Percentiles rank a stretch among this genome's conserved stretches.
These are phyloP conservation scores for Alternaria conjuncta DNA, from an alignment of 2,329 filamentous ascomycete genomes.

Conservation along the genomic window DNA sequence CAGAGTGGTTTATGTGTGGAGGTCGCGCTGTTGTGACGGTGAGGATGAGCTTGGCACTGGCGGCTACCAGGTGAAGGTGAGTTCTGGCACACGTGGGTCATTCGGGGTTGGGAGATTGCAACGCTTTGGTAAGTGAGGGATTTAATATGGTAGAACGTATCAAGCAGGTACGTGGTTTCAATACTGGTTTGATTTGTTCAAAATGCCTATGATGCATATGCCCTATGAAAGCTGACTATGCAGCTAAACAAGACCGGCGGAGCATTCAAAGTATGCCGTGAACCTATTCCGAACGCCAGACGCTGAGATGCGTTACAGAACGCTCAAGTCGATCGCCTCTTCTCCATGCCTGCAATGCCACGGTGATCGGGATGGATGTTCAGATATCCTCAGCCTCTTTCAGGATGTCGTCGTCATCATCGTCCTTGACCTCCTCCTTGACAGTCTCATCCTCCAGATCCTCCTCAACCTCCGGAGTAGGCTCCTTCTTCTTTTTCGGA, in stretches of 20 bases:
- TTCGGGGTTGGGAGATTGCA: neutral
- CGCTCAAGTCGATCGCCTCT: neutral
- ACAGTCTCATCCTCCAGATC: neutral
- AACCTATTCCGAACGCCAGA: neutral
- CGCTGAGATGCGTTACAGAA: neutral
- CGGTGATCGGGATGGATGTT: neutral
- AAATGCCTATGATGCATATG: fast-evolving
- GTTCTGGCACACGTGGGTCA: neutral
- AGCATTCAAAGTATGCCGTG: neutral
- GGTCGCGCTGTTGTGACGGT: neutral
- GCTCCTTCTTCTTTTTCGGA: slow-evolving; percentile 1
- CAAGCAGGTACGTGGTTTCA: neutral
- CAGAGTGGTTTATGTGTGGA: neutral
- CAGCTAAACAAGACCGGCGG: neutral
- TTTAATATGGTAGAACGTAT: neutral
- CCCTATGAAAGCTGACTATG: too few species aligned
- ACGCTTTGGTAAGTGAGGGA: neutral
- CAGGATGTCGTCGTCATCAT: neutral
- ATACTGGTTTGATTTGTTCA: neutral
- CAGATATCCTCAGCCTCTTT: neutral
- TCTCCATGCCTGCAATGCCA: neutral
- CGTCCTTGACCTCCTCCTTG: slow-evolving; percentile 3
- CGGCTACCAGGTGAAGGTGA: neutral
- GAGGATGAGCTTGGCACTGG: neutral
- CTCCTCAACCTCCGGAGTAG: neutral